Evolutionary conservation across 148 eudicot genomes (phyloP).

Genomic region (Nepenthes mirabilis): DNA sequence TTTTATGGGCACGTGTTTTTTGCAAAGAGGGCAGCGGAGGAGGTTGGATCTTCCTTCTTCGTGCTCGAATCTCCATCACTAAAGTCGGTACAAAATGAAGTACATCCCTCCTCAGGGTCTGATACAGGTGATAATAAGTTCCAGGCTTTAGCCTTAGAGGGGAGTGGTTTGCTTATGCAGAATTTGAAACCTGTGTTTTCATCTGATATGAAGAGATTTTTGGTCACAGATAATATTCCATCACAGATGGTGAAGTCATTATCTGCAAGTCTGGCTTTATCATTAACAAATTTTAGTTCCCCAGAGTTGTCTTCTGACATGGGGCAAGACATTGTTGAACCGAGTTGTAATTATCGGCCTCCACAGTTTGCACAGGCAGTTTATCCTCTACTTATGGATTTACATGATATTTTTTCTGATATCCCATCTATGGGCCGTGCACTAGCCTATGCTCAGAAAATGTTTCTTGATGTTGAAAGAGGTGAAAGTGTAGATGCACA

Average conservation of each 20-base stretch:
- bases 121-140: constrained; percentile 16
- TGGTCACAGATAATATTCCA: constrained; percentile 30
- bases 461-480: constrained; percentile 42
- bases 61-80: constrained; percentile 44
- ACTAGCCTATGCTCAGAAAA: constrained; percentile 43
- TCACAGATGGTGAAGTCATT: constrained; percentile 43
- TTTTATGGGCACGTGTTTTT: constrained; percentile 52
- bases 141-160: constrained; percentile 33
- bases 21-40: constrained; percentile 61
- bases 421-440: constrained; percentile 67
- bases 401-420: constrained; percentile 55
- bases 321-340: constrained; percentile 17
- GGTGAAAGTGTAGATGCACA: constrained; percentile 34
- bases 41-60: constrained; percentile 66
- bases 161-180: constrained; percentile 34
- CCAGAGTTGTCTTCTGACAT: constrained; percentile 13
- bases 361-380: constrained; percentile 66
- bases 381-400: constrained; percentile 68
- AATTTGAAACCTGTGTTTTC: constrained; percentile 24
- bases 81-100: constrained; percentile 14
- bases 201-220: constrained; percentile 27
- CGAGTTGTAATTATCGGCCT: constrained; percentile 44
- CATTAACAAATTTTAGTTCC: constrained; percentile 9
- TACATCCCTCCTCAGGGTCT: constrained; percentile 15
- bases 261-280: constrained; percentile 20